Percentiles rank a stretch among this genome's conserved stretches.
phyloP scores from a whole-genome alignment of 2,329 filamentous ascomycete species.

The Drechmeria coniospora region DNA sequence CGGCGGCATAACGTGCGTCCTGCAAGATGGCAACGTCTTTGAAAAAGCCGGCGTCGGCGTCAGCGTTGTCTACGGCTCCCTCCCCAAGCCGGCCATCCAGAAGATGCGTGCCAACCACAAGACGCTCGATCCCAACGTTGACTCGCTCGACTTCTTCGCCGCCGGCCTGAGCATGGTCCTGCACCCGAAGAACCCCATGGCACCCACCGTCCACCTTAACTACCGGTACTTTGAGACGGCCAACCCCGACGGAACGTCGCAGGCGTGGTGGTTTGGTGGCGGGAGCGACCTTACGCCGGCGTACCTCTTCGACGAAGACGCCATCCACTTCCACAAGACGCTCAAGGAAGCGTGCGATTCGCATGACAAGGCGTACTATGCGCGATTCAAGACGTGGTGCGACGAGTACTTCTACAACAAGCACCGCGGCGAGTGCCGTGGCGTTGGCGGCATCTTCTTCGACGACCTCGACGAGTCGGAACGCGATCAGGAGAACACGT shows the following conservation, averaged over 20 bases:
- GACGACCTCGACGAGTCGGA: constrained; percentile 85
- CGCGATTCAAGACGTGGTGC: constrained; percentile 94
- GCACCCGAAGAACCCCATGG: constrained; percentile 90
- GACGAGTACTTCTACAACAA: constrained; percentile 95
- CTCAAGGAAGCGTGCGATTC: constrained; percentile 88
- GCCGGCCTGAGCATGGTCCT: constrained; percentile 85
- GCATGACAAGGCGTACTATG: constrained; percentile 84
- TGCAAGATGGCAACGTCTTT: constrained; percentile 93
- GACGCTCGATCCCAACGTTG: constrained; percentile 62
- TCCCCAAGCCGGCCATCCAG: constrained; percentile 73
- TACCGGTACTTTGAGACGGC: constrained; percentile 98
- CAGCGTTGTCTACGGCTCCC: constrained; percentile 81
- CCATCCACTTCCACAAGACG: constrained; percentile 87
- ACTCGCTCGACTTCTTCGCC: constrained; percentile 87
- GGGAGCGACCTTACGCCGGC: constrained; percentile 85
- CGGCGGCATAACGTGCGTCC: constrained; percentile 83
- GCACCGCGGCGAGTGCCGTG: constrained; percentile 74
- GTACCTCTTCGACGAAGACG: constrained; percentile 95
- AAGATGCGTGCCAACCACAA: constrained; percentile 95
- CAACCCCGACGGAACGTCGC: constrained; percentile 62
- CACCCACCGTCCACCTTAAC: constrained; percentile 93
- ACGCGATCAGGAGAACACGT: constrained; percentile 76
- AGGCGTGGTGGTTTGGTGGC: constrained; percentile 97
- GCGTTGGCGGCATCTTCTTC: constrained; percentile 95
- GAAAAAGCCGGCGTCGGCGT: constrained; percentile 96